Percentiles rank a stretch among this genome's conserved stretches.
Evolutionary conservation across 768 basidiomycete genomes (phyloP).

Genomic region (Ephemerocybe angulata): DNA sequence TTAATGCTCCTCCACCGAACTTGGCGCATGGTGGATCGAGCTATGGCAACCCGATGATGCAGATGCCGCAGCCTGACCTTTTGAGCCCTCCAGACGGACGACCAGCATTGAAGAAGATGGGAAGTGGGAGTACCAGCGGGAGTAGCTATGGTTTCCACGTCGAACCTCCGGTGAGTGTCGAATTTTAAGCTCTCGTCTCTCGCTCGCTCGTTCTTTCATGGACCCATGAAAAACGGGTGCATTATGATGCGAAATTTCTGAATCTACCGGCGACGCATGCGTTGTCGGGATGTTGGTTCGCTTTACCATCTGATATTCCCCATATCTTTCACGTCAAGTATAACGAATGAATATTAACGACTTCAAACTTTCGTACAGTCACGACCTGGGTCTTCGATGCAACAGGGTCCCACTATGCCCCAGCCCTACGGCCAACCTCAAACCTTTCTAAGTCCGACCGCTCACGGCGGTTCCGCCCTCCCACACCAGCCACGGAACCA

Average conservation of each 20-base stretch:
- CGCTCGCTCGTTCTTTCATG: background rate
- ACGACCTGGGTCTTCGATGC: background rate
- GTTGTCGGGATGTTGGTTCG: no score
- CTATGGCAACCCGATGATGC: conserved; percentile 7
- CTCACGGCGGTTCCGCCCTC: background rate
- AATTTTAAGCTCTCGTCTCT: background rate
- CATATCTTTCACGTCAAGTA: no score
- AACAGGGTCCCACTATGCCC: no score
- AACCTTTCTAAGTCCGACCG: background rate
- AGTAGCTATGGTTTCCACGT: conserved; percentile 4
- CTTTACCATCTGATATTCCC: no score
- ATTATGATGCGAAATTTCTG: no score
- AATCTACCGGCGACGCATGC: no score
- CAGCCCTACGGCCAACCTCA: background rate
- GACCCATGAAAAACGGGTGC: no score
- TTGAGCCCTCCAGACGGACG: background rate
- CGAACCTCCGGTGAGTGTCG: conserved; percentile 9
- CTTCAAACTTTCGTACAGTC: background rate
- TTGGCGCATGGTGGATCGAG: background rate
- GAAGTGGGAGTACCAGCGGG: conserved; percentile 8
- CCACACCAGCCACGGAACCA: background rate
- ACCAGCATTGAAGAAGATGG: conserved; percentile 4
- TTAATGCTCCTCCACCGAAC: background rate
- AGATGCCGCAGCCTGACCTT: background rate
- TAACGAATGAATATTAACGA: no score